Evolutionary conservation across 495 filamentous ascomycete genomes (phyloP), one percentile per base, ranked within the genome.

Genomic region (Staphylotrichum longicolle): DNA sequence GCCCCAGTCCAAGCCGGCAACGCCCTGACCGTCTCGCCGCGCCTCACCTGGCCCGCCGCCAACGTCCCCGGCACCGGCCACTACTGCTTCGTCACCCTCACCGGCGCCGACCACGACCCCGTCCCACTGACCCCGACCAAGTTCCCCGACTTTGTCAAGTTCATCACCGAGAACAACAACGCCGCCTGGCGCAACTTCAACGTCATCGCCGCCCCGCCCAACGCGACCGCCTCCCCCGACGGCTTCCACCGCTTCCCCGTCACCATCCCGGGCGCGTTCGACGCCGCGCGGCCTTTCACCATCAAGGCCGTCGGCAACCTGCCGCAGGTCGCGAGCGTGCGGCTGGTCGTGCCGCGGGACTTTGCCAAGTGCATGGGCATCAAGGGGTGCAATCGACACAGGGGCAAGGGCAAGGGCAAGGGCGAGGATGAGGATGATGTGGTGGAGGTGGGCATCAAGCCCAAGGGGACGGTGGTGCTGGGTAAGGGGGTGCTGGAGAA

Each of bases 61-160:
- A 14, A 11, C 4, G 40, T 33, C 15, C 52, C 50, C 4, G 41
- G 33, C 12, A n/a, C 44, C 5, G 60, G 53, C 6, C 34, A 44
- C 15, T 62, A 62, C 42, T 62, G 52, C 44, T 62, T 62, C 32
- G 60, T 62, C 4, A 53, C 60, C 7, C 32, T 62, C n/a, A 53
- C 53, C 0, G 46, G 42, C 12, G 33, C 60, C 8, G 27, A 5
- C 11, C 5, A 12, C 20, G 52, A 62, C 52, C 52, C 52, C 12
- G 44, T 30, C 8, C 60, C 60, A 3, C 34, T 34, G 1, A 2
- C 57, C 7, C 52, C 60, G 8, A 10, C 1, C 2, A 51, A 30
- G 1, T 56, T 62, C 20, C 37, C 30, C 27, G 52, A 55, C 20
- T 62, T 49, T 40, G 60, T 46, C 15, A 32, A 20, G 52, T 50